Evolutionary conservation across 2,329 filamentous ascomycete species (phyloP), one percentile per base, ranked within the genome.

Genomic region (Myotisia sp.): DNA sequence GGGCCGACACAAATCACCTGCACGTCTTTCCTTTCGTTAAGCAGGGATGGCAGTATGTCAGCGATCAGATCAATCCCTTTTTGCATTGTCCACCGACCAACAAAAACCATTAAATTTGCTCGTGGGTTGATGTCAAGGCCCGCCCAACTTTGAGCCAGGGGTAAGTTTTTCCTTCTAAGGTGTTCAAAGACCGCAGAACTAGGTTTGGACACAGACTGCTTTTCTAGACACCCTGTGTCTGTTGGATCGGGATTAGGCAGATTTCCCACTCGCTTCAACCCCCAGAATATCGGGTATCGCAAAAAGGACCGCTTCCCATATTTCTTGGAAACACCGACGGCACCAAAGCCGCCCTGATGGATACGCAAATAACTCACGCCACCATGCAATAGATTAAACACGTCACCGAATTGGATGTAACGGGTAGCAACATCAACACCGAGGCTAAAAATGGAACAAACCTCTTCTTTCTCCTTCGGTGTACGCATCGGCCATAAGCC

Each of bases 201-300:
- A 28, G 67, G 61, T 5, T 63, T 60, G 19, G 68, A 52, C 39
- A 68, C 60, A n/a, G n/a, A n/a, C n/a, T n/a, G n/a, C 46, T 65
- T 67, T 44, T 68, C 63, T 71, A 70, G 76, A 38, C 68, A 69
- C 4, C 64, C 72, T 13, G 71, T 72, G 50, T 78, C 74, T 1
- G 70, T 70, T 3, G 74, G 74, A 49, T 78, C 74, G 1, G 74
- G 74, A 44, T 78, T 78, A 1, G 74, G 74, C 21, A 78, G 56
- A 34, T 71, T 66, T 12, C 73, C 73, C 35, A 78, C 69, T 48
- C 68, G 69, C 44, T 68, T 68, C 36, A 77, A 52, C 36, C 71
- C 71, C 75, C 75, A 79, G 55, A 79, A 77, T 39, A 79, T 78
- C 2, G 74, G 74, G 48, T 78, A 79, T 28, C 74, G 64, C 30